Conservation (phyloP, 306 rosid genomes). For the Cicer chorassanicum region DNA sequence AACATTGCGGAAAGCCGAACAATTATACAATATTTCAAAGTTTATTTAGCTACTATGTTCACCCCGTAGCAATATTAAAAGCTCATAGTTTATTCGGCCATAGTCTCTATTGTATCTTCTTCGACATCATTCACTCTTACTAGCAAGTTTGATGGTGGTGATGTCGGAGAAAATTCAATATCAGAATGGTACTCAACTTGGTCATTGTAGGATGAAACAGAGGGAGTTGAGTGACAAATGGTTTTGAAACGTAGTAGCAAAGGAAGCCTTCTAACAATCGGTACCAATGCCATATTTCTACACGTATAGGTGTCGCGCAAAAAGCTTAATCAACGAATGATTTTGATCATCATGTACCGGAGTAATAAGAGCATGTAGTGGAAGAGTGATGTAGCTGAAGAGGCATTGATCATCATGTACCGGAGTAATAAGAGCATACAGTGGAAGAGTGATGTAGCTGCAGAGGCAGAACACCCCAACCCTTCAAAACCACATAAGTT, state of each 20-base stretch:
- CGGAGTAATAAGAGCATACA: slow-evolving; percentile 94
- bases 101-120: too few relatives aligned
- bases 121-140: slow-evolving; percentile 57
- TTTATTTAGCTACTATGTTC: too few relatives aligned
- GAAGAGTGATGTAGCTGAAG: slow-evolving; percentile 96
- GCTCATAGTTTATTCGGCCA: too few relatives aligned
- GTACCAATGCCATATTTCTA: too few relatives aligned
- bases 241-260: slow-evolving; percentile 79
- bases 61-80: too few relatives aligned
- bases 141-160: slow-evolving; percentile 44
- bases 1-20: too few relatives aligned
- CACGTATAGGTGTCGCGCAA: neutral
- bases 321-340: neutral
- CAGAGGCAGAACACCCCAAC: slow-evolving; percentile 63
- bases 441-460: slow-evolving; percentile 93
- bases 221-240: slow-evolving; percentile 60
- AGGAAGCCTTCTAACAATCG: too few relatives aligned
- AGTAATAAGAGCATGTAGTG: slow-evolving; percentile 87
- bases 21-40: too few relatives aligned
- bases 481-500: slow-evolving; percentile 54
- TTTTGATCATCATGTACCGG: slow-evolving; percentile 58
- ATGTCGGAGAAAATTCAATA: slow-evolving; percentile 47
- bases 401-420: too few relatives aligned
- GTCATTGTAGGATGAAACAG: slow-evolving; percentile 47
- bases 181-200: slow-evolving; percentile 36